Evolutionary conservation across 108 stramenopile genomes (phyloP), one percentile per base, ranked within the genome.

Genomic region (Seminavis robusta): DNA sequence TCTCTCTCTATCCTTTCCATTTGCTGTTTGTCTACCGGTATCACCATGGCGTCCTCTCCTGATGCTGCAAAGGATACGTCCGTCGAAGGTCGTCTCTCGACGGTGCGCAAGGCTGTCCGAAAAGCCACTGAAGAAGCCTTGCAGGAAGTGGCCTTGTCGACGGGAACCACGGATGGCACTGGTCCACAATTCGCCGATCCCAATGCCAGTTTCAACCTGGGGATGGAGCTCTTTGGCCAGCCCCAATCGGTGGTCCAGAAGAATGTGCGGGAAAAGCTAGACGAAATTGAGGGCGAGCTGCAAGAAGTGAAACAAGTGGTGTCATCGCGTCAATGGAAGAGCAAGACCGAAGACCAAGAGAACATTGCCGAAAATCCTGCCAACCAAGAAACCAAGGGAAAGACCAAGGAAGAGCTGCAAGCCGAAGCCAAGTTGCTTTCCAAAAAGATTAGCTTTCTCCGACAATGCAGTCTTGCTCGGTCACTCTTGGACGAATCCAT

Each of bases 211-310:
- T 81, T 81, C 45, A 33, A 59, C 10, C 47, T 82, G 54, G 81
- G 76, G 11, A 71, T 82, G 76, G 69, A 74, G n/a, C 54, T 82
- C 41, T 82, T 82, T 68, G 76, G 81, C 11, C 54, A 64, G 25
- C 73, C 63, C 11, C 26, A 49, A 3, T 19, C 34, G 19, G 44
- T 52, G 25, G 33, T 77, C 23, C 76, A 77, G 51, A 47, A 37
- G 11, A 24, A 33, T 10, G 43, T 77, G 5, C 67, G 66, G 20
- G 73, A 82, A 23, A 70, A 74, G 37, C 41, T 82, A 31, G 36
- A 38, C 2, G 39, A 64, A 15, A 41, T 82, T 9, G 81, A 82
- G 61, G 23, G 29, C 15, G 69, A 81, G 50, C 47, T 81, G 9
- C 27, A 74, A 28, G 25, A 44, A 30, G 29, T 52, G 42, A 43